Percentiles rank a stretch among this genome's conserved stretches.
Evolutionary conservation across 371 early-diverging fungal genomes (phyloP).

Genomic region (Cladochytrium tenue): DNA sequence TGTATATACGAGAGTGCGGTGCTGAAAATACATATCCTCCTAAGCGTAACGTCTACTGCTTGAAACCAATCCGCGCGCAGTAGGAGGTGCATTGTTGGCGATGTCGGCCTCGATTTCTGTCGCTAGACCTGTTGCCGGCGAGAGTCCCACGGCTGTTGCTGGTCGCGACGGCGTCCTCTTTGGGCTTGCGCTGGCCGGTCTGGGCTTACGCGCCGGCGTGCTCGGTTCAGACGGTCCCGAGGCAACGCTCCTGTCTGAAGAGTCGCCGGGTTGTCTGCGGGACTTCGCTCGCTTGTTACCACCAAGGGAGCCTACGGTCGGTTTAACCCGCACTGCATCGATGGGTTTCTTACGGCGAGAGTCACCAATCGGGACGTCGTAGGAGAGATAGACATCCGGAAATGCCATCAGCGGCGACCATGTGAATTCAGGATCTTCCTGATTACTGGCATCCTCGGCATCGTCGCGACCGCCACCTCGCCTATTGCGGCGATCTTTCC

Average conservation of each 20-base stretch:
- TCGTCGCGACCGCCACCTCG: not conserved
- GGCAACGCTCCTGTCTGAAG: too few relatives aligned
- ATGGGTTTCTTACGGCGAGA: slow-evolving; percentile 21
- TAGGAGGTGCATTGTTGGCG: slow-evolving; percentile 19
- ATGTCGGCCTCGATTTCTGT: not conserved
- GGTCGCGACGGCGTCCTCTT: slow-evolving; percentile 9
- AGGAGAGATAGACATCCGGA: slow-evolving; percentile 50
- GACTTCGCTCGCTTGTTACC: slow-evolving; percentile 4
- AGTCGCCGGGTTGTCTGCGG: too few relatives aligned
- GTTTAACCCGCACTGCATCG: slow-evolving; percentile 2
- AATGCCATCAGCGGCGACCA: slow-evolving; percentile 59
- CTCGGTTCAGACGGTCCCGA: not conserved
- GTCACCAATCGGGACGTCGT: slow-evolving; percentile 41
- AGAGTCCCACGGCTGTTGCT: slow-evolving; percentile 6
- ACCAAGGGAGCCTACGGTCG: slow-evolving; percentile 8
- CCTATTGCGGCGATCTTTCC: slow-evolving; percentile 1
- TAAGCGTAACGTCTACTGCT: slow-evolving; percentile 48
- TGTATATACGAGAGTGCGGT: too few relatives aligned
- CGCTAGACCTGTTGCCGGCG: slow-evolving; percentile 3
- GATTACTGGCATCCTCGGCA: slow-evolving; percentile 25
- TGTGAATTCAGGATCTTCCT: slow-evolving; percentile 24
- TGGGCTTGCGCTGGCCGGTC: slow-evolving; percentile 27
- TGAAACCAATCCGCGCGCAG: slow-evolving; percentile 44
- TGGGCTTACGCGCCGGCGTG: slow-evolving; percentile 5
- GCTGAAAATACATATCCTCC: not conserved